Conservation (phyloP, 306 rosid species). For the Vachellia pachyceras region DNA sequence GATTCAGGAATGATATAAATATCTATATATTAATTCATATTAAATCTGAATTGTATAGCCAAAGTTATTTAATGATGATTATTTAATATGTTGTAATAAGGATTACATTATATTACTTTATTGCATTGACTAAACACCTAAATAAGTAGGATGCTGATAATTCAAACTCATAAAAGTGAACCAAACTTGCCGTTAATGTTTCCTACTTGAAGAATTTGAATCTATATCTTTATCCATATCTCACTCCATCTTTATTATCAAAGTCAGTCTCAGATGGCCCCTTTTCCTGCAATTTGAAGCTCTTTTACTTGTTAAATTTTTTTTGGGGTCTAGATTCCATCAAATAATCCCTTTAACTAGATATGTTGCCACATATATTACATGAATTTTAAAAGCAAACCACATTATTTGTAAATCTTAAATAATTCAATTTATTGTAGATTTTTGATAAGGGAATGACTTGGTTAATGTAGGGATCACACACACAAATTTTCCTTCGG, state of each 20-base stretch:
- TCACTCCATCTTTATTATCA: not conserved
- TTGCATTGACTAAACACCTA: not conserved
- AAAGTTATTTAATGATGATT: too few species aligned
- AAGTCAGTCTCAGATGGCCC: not conserved
- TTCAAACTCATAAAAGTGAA: not conserved
- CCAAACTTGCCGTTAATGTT: not conserved
- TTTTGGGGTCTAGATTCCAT: not conserved
- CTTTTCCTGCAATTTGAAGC: not conserved
- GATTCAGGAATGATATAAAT: not conserved
- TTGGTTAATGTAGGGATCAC: too few species aligned
- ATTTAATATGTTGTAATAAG: not conserved
- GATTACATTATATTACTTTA: too few species aligned
- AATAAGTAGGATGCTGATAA: not conserved
- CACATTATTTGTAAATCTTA: not conserved
- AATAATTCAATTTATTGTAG: not conserved
- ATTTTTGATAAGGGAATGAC: not conserved
- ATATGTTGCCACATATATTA: not conserved
- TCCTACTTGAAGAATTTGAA: not conserved
- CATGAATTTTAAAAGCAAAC: not conserved
- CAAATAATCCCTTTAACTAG: not conserved
- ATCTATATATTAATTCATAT: not conserved
- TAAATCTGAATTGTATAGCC: not conserved
- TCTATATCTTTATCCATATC: not conserved
- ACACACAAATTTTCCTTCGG: not conserved
- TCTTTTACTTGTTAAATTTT: not conserved